These are phyloP conservation scores for Mycena polygramma DNA, from an alignment of 768 basidiomycete species.

Conservation along the genomic window DNA sequence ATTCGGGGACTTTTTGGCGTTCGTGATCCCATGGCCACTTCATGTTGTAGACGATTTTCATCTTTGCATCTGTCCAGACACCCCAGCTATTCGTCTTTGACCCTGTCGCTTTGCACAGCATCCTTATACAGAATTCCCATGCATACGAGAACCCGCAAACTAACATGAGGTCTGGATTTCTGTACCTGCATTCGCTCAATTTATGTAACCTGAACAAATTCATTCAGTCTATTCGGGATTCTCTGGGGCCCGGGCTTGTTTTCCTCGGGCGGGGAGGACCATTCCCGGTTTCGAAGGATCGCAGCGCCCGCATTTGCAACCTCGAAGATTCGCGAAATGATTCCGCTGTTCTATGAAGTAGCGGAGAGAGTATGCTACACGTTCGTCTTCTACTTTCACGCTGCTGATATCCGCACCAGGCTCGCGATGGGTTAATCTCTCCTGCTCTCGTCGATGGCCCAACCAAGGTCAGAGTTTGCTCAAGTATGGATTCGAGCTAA, in stretches of 20 bases:
- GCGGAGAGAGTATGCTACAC: not conserved
- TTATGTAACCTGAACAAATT: not conserved
- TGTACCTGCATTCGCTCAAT: not conserved
- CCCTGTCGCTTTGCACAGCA: conserved; percentile 17
- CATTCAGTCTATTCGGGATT: not conserved
- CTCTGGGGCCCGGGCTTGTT: conserved; percentile 4
- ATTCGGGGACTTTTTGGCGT: conserved; percentile 6
- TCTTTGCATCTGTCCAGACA: not conserved
- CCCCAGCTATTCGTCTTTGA: conserved; percentile 16
- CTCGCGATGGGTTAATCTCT: not conserved
- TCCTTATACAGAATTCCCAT: conserved; percentile 5
- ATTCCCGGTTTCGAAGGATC: conserved; percentile 15
- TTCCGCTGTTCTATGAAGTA: conserved; percentile 16
- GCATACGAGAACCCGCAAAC: not conserved
- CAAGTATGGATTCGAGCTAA: not conserved
- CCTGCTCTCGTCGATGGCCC: not conserved
- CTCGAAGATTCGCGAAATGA: conserved; percentile 3
- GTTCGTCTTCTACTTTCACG: no score
- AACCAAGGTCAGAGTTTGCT: not conserved
- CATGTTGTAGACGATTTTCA: no score
- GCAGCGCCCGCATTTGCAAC: conserved; percentile 10
- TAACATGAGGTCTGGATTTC: not conserved
- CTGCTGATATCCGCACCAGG: not conserved
- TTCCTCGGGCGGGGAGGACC: not conserved
- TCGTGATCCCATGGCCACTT: not conserved